Conservation (phyloP, 371 early-diverging fungal species). For the Mortierella sp. region DNA sequence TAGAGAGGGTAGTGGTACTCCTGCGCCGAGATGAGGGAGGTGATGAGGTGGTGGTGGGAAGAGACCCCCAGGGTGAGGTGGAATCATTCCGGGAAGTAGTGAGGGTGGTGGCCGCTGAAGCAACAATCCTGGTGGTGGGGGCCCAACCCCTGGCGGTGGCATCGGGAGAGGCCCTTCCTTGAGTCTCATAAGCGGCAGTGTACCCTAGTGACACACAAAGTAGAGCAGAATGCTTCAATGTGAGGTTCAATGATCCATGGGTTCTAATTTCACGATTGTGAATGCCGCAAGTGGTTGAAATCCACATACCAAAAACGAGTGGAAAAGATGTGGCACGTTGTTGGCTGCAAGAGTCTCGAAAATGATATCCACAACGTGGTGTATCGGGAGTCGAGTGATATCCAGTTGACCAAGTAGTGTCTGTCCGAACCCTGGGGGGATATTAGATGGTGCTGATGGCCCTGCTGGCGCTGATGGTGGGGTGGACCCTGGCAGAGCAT, state of each 20-base stretch:
- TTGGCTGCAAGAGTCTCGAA: slow-evolving; percentile 45
- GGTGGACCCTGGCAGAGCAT: neutral
- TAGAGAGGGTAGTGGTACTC: slow-evolving; percentile 12
- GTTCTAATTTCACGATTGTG: neutral
- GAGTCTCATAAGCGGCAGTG: slow-evolving; percentile 35
- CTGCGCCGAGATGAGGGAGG: slow-evolving; percentile 14
- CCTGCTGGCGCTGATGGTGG: slow-evolving; percentile 12
- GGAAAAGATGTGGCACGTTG: slow-evolving; percentile 42
- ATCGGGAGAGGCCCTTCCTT: slow-evolving; percentile 45
- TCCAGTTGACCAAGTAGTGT: slow-evolving; percentile 44
- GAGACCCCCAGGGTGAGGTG: slow-evolving; percentile 20
- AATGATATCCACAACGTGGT: slow-evolving; percentile 51
- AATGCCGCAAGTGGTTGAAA: neutral
- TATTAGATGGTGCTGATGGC: slow-evolving; percentile 7
- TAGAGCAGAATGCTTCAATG: slow-evolving; percentile 1
- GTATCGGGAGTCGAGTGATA: slow-evolving; percentile 44
- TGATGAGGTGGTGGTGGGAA: slow-evolving; percentile 30
- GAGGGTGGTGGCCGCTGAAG: slow-evolving; percentile 24
- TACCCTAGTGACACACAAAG: slow-evolving; percentile 9
- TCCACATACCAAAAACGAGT: slow-evolving; percentile 41
- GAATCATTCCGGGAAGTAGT: slow-evolving; percentile 38
- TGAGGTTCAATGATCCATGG: neutral
- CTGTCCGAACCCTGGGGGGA: slow-evolving; percentile 49
- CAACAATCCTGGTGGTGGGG: slow-evolving; percentile 46
- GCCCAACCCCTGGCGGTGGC: slow-evolving; percentile 51